A percentile compares a stretch with the other conserved stretches of the same genome.
Conservation (phyloP, 441 rosid genomes). For the Bruguiera hainesii region DNA sequence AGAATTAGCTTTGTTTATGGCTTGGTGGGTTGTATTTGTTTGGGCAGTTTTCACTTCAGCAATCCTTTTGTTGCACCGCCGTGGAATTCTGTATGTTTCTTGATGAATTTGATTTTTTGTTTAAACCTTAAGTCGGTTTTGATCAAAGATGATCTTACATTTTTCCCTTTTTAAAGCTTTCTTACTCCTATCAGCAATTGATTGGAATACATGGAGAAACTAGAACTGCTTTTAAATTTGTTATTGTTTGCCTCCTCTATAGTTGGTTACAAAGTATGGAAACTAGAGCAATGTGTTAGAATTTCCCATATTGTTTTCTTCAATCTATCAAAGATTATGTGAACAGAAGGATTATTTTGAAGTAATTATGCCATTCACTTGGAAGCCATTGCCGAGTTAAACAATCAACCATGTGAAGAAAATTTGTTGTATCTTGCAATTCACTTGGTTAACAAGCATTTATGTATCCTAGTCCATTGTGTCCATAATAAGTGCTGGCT, state of each 20-base stretch:
- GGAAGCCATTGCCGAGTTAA: background rate
- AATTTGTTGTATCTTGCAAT: too few relatives aligned
- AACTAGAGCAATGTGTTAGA: background rate
- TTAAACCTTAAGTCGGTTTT: constrained; percentile 9
- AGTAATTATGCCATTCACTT: background rate
- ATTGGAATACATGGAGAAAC: constrained; percentile 10
- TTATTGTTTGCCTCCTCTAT: constrained; percentile 7
- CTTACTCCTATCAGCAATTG: constrained; percentile 8
- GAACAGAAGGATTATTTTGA: background rate
- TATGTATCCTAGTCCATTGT: background rate
- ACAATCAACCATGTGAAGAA: too few relatives aligned
- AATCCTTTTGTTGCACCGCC: constrained; percentile 61
- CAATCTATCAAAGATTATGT: background rate
- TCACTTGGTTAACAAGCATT: background rate
- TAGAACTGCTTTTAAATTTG: background rate
- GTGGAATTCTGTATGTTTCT: constrained; percentile 60
- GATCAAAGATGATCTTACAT: constrained; percentile 9
- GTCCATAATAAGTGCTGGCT: background rate
- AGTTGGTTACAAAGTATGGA: background rate
- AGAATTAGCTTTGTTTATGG: constrained; percentile 58
- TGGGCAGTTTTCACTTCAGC: constrained; percentile 59
- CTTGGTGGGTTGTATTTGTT: constrained; percentile 86
- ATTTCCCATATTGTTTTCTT: background rate
- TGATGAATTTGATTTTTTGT: constrained; percentile 28
- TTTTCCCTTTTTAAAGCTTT: constrained; percentile 21